Base-by-base conservation (phyloP, 495 filamentous ascomycete species). In the Trichoderma erinaceum region DNA sequence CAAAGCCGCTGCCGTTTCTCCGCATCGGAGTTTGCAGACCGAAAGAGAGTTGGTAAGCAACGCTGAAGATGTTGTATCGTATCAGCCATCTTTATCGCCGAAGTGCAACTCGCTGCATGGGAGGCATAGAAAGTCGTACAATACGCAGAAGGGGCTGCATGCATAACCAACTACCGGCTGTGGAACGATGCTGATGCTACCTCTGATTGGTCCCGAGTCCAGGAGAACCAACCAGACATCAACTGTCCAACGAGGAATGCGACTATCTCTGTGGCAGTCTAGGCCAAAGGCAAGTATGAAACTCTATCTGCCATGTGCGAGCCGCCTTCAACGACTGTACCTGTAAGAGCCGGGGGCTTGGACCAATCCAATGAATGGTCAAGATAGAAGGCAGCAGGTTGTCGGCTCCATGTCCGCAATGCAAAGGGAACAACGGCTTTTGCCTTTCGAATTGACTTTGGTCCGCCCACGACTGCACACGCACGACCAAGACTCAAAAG, bases 221-320 rank as follows among this genome's bases (percentile, higher is more conserved):
- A 52, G 21, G 4, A n/a, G 18, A 52, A 52, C 48, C 48, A 52
- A 10, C 18, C 48, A 21, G 48, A 25, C 56, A 6, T 61, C 10
- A 21, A 29, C 56, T 12, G 7, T 38, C 35, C 8, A 12, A 16
- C 1, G 18, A 61, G 56, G 56, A 27, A 27, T 61, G 56, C 27
- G 25, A 12, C 27, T 27, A 25, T n/a, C 8, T 27, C 15, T 61
- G 50, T 61, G 56, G 56, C 56, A 32, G 16, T 13, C 23, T 15
- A 25, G 16, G 27, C 23, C 8, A 61, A 27, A n/a, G n/a, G 10
- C 25, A 61, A 13, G 23, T 61, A 27, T 61, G 56, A 32, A 61
- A 61, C 23, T 61, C 56, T 32, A 61, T 61, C 56, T 27, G 23
- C 56, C 56, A 61, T 15, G 56, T 61, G 56, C 16, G 56, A 10